phyloP scores from a whole-genome alignment of 192 early-diverging fungal genomes.

The Podila epigama region DNA sequence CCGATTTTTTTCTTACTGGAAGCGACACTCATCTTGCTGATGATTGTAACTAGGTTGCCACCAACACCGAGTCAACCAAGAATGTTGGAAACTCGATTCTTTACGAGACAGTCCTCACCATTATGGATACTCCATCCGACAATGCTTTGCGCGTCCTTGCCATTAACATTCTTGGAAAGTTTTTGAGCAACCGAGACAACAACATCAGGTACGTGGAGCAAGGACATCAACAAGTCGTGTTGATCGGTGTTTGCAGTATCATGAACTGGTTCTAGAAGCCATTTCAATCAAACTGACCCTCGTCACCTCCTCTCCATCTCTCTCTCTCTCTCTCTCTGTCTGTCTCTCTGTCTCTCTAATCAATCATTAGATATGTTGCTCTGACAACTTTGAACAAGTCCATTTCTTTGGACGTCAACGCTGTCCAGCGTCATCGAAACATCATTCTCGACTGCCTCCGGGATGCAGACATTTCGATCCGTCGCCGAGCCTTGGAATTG shows the following conservation, averaged over 20 bases:
- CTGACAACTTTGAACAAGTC: conserved; percentile 95
- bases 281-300: too few relatives aligned
- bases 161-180: conserved; percentile 97
- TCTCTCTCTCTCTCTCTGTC: too few relatives aligned
- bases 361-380: conserved; percentile 83
- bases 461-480: conserved; percentile 96
- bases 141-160: conserved; percentile 91
- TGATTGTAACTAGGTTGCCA: conserved; percentile 70
- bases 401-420: conserved; percentile 86
- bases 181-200: conserved; percentile 94
- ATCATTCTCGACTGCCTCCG: conserved; percentile 96
- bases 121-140: conserved; percentile 94
- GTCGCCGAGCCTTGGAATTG: conserved; percentile 94
- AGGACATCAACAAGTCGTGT: neutral
- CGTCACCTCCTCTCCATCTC: too few relatives aligned
- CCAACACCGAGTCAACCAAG: conserved; percentile 91
- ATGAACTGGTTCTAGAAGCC: neutral
- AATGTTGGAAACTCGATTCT: conserved; percentile 98
- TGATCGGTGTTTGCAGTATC: too few relatives aligned
- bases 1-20: conserved; percentile 5
- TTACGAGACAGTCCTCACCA: conserved; percentile 97
- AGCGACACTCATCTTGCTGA: neutral
- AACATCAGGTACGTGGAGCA: conserved; percentile 81
- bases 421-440: conserved; percentile 96
- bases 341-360: neutral